These are phyloP conservation scores for Pterula multifida DNA, from an alignment of 1,284 basidiomycete genomes.

Conservation along the genomic window DNA sequence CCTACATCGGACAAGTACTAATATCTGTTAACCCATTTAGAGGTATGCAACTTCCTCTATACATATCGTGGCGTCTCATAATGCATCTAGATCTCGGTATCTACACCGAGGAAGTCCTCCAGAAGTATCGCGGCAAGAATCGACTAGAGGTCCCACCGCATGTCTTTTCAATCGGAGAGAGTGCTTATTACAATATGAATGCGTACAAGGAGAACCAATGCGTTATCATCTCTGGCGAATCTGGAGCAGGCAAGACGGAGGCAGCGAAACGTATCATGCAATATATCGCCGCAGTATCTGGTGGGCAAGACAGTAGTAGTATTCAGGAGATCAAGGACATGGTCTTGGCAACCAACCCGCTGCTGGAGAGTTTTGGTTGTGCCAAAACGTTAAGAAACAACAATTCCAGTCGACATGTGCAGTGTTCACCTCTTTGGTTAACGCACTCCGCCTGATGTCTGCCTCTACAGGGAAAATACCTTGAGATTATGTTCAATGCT, in stretches of 20 bases:
- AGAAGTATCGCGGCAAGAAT: constrained; percentile 93
- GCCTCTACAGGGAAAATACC: constrained; percentile 78
- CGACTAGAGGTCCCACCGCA: constrained; percentile 96
- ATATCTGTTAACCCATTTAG: constrained; percentile 98
- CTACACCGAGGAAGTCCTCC: constrained; percentile 83
- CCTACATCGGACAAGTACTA: constrained; percentile 94
- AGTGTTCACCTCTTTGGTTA: constrained; percentile 18
- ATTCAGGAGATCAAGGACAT: constrained; percentile 99
- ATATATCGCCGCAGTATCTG: constrained; percentile 96
- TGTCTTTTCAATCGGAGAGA: constrained; percentile 95
- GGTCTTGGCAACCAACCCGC: constrained; percentile 98
- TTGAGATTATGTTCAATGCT: constrained; percentile 98
- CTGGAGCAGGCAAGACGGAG: constrained; percentile 94
- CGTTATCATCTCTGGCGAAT: constrained; percentile 99
- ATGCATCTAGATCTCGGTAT: constrained; percentile 76
- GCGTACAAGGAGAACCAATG: constrained; percentile 99
- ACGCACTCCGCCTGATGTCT: constrained; percentile 8
- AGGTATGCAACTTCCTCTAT: constrained; percentile 40
- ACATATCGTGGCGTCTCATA: background rate
- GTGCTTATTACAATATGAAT: constrained; percentile 98
- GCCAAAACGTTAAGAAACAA: constrained; percentile 98
- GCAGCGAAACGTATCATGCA: constrained; percentile 99
- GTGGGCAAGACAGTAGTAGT: constrained; percentile 67
- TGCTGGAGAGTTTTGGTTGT: constrained; percentile 97
- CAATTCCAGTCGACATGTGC: constrained; percentile 94